Base-by-base conservation (phyloP, 1,284 basidiomycete genomes). In the Ustilago vetiveriae region DNA sequence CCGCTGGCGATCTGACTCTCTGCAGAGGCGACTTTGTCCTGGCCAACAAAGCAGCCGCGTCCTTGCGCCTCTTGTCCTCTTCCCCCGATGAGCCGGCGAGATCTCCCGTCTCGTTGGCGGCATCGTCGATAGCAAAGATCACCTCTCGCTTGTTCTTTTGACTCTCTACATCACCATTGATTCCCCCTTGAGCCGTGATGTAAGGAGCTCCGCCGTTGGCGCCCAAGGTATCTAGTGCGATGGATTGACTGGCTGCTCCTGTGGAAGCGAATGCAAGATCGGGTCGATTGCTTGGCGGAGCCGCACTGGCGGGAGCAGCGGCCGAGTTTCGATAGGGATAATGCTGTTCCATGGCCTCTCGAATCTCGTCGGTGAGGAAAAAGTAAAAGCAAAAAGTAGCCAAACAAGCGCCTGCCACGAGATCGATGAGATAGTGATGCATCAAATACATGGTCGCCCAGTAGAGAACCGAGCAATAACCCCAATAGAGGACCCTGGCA, bases 371-470 rank as follows among this genome's bases (percentile, higher is more conserved):
- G 14, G 79, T 75, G 39, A 79, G 69, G 71, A 79, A 81, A 13
- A 72, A 82, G 84, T 95, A 97, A 86, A 98, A 98, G 78, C 87
- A 89, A 13, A 88, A 86, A 14, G 90, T 90, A 19, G 93, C 90
- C 56, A 98, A 86, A 81, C 94, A 96, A 0, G 92, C 92, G 7
- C 95, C 95, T 3, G 90, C 92, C 32, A 94, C 92, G 73, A 98
- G 90, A 80, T 98, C 96, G 83, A 98, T 92, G 74, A 98, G 89
- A 85, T 98, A 98, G 85, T 98, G 81, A 46, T 82, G 81, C 71
- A 79, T 80, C 22, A 80, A 70, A 49, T 74, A 74, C 95, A 98
- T 98, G 29, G 95, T 98, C 22, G 91, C 90, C 95, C 94, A 98
- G 83, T 96, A 98, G 2, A 98, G 87, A 29, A 92, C 84, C n/a